Evolutionary conservation across 129 eudicot genomes (phyloP).

Genomic region (Escallonia rubra): DNA sequence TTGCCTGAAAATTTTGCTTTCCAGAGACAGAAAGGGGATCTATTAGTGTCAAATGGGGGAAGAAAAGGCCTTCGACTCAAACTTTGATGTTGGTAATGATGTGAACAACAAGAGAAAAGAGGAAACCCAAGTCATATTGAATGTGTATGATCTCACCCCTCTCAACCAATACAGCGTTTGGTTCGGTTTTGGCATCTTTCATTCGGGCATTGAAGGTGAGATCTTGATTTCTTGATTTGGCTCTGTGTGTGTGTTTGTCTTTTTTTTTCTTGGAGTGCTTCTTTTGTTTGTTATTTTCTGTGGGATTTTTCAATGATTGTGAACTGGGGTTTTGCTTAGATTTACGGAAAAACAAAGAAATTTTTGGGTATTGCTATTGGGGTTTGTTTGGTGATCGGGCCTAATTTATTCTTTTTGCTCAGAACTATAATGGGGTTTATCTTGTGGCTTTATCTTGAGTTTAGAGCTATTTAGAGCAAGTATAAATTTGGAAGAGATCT

Average conservation of each 20-base stretch:
- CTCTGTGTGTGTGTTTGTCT: neutral
- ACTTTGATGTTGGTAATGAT: conserved; percentile 4
- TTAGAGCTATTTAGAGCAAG: too few relatives aligned
- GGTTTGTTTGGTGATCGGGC: neutral
- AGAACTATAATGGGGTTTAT: neutral
- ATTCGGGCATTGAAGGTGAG: conserved; percentile 68
- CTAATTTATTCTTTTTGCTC: neutral
- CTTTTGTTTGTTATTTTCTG: neutral
- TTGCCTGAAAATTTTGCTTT: neutral
- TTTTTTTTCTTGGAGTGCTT: neutral
- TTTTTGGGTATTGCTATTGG: neutral
- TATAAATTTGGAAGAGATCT: too few relatives aligned
- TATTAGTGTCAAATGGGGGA: conserved; percentile 25
- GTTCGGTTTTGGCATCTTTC: conserved; percentile 62
- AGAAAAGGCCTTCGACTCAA: conserved; percentile 14
- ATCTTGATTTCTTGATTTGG: neutral
- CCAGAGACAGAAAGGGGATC: too few relatives aligned
- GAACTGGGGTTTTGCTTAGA: neutral
- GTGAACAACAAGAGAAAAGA: neutral
- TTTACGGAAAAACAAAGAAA: neutral
- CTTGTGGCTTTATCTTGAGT: too few relatives aligned
- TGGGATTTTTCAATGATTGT: neutral
- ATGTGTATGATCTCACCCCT: conserved; percentile 62
- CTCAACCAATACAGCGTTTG: conserved; percentile 45
- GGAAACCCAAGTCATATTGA: conserved; percentile 42